Evolutionary conservation across 2,329 filamentous ascomycete genomes (phyloP), one percentile per base, ranked within the genome.

Genomic region (Orbilia oligospora): DNA sequence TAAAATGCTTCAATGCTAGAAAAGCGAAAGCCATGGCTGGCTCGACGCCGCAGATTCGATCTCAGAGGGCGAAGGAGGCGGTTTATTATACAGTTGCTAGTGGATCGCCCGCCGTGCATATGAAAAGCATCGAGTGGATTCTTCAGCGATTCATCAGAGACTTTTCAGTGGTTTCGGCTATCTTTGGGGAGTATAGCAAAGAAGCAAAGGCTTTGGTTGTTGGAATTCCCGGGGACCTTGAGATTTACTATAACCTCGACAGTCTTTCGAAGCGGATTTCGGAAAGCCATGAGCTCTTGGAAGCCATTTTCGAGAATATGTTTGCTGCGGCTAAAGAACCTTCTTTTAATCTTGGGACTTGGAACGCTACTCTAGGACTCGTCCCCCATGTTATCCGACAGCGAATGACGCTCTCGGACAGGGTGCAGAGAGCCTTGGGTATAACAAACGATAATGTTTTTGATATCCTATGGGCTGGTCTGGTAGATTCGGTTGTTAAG

Each of bases 121-220:
- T n/a, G 16, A 38, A 73, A 9, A 16, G 20, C 1, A 9, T 73
- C 5, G 36, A 56, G 20, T 73, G 70, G 70, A 53, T 51, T 38
- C 36, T 49, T 14, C 66, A 46, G 22, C 61, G 70, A 3, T 73
- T 66, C 30, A 30, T 73, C 16, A 64, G 70, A 3, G 61, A 67
- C 20, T 24, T n/a, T 8, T 10, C 22, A 3, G 38, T 48, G 1
- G 33, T 73, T 27, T 55, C 36, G 18, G 1, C 9, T 10, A 41
- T 58, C 0, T 73, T n/a, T 56, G 30, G 10, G 36, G 5, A 30
- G 0, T 49, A 66, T 9, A 27, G 24, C 12, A 4, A 2, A 0
- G 61, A 67, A 44, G 36, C 49, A 9, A 41, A 24, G 3, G 2
- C 22, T 0, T 33, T 73, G 8, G 22, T 73, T 16, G 33, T 55